Conservation (phyloP, 306 rosid species). For the Pterocarpus santalinus region DNA sequence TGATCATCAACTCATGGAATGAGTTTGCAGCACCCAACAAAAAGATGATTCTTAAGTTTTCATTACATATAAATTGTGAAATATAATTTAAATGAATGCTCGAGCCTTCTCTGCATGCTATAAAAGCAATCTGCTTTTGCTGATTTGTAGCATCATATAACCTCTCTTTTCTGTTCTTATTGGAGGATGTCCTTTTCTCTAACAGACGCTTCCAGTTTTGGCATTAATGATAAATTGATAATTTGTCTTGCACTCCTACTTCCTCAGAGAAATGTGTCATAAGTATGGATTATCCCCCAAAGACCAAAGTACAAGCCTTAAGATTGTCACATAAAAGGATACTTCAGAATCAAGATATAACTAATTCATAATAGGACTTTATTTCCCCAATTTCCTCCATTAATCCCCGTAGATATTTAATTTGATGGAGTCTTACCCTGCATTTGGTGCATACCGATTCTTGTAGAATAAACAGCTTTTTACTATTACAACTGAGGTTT, state of each 20-base stretch:
- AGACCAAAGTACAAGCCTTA: background rate
- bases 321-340: background rate
- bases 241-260: background rate
- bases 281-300: background rate
- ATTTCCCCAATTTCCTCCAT: too few species aligned
- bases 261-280: background rate
- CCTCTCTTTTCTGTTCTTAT: background rate
- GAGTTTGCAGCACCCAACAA: background rate
- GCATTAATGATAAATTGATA: background rate
- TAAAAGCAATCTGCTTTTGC: background rate
- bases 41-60: background rate
- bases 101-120: background rate
- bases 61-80: constrained; percentile 5
- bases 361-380: background rate
- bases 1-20: constrained; percentile 11
- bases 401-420: background rate
- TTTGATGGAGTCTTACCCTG: background rate
- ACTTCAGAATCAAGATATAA: background rate
- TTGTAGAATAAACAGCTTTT: constrained; percentile 4
- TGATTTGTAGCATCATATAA: background rate
- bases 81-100: constrained; percentile 18
- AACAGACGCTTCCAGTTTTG: background rate
- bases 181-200: background rate
- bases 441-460: background rate
- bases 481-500: background rate